Evolutionary conservation across 2,329 filamentous ascomycete genomes (phyloP), one percentile per base, ranked within the genome.

Genomic region (Fragosphaeria purpurea): DNA sequence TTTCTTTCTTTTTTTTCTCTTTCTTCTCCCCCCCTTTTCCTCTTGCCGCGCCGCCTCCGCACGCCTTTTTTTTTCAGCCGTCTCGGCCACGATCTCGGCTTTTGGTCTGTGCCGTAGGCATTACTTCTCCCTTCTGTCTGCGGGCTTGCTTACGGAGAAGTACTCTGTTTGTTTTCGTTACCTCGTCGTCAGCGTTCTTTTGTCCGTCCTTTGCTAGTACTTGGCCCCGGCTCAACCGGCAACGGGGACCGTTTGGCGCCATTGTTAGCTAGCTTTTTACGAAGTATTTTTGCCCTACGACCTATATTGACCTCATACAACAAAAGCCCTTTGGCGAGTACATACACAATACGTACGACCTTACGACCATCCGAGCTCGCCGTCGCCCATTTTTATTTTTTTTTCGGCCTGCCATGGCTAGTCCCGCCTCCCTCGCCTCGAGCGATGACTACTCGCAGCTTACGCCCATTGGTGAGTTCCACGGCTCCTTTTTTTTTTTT

Each of bases 381-480:
- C 47, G 33, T 40, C 47, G 37, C 33, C 33, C 12, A 8, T 33
- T 9, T 22, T 13, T 2, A 4, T 12, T 30, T 45, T 44, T 11
- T n/a, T 31, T 38, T n/a, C 39, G 22, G 22, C 22, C 40, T 33
- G 35, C 38, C 44, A 53, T 55, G 51, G 69, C 68, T 59, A 60
- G 62, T 56, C 59, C 61, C 61, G 60, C 60, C 61, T 68, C 70
- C 68, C 70, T 69, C 62, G 69, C 66, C 68, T 70, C 68, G 68
- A 70, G 62, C 63, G 67, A 69, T 66, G 67, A 65, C 58, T 66
- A 67, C 55, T 71, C 69, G 55, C 75, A 71, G 65, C 69, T 79
- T 58, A 69, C 67, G 60, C 76, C 76, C 64, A 75, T 79, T 66
- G 76, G 76, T 79, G 66, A 73, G 76, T 65, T 38, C 12, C 11